phyloP scores from a whole-genome alignment of 108 stramenopile genomes.

The Bacterosira constricta region DNA sequence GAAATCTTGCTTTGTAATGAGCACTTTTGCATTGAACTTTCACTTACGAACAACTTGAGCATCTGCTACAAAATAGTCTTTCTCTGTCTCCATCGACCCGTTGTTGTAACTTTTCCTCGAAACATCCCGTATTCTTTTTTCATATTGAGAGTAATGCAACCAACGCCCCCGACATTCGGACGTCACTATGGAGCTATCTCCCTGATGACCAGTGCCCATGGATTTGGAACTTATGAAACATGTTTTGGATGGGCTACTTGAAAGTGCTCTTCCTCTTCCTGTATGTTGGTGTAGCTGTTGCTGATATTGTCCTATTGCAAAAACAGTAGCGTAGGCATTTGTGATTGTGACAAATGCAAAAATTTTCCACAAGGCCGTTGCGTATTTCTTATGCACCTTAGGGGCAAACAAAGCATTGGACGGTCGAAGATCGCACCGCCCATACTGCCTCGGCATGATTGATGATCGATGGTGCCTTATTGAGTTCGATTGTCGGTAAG shows the following conservation, averaged over 20 bases:
- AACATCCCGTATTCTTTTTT: background rate
- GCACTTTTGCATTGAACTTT: background rate
- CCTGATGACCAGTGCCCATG: background rate
- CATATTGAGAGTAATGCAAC: background rate
- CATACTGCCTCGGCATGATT: no score
- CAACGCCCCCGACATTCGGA: background rate
- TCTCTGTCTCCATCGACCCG: background rate
- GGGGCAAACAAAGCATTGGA: no score
- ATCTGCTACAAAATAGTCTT: conserved; percentile 40
- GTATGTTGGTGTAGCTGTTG: background rate
- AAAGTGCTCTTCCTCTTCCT: background rate
- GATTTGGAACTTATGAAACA: conserved; percentile 11
- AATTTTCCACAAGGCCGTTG: background rate
- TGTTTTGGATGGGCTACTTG: no score
- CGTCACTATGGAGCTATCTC: background rate
- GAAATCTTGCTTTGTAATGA: background rate
- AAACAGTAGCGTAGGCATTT: background rate
- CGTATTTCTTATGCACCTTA: no score
- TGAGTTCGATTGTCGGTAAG: no score
- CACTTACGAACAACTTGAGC: conserved; percentile 49
- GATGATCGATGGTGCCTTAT: no score
- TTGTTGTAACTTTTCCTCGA: background rate
- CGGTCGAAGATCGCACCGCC: no score
- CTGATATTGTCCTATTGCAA: background rate
- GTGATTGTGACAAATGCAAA: background rate